Evolutionary conservation across 1,139 yeast species (phyloP).

Genomic region (Nakaseomyces glabratus): DNA sequence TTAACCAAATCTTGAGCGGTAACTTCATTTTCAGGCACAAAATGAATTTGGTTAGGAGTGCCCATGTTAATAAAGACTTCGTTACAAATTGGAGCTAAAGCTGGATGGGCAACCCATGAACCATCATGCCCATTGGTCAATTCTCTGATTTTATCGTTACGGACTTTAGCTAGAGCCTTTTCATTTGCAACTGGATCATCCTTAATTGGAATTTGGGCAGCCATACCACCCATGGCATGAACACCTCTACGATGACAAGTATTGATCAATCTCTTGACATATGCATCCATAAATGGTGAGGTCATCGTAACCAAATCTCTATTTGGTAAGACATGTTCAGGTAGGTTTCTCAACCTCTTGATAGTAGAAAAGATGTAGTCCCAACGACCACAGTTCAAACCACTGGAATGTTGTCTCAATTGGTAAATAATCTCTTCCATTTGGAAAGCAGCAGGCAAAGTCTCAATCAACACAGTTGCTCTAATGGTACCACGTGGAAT

Average conservation of each 20-base stretch:
- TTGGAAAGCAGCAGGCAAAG: conserved; percentile 65
- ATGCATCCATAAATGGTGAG: conserved; percentile 67
- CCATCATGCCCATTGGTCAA: conserved; percentile 74
- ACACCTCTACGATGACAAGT: conserved; percentile 65
- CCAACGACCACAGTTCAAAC: conserved; percentile 72
- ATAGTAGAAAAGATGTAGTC: conserved; percentile 65
- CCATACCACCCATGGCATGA: conserved; percentile 81
- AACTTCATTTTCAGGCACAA: conserved; percentile 36
- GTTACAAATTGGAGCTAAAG: conserved; percentile 66
- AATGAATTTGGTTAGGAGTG: conserved; percentile 69
- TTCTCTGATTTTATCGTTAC: conserved; percentile 63
- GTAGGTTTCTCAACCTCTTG: conserved; percentile 52
- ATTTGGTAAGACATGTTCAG: conserved; percentile 56
- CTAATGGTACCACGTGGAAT: conserved; percentile 62
- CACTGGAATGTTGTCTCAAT: conserved; percentile 57
- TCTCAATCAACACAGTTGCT: conserved; percentile 64
- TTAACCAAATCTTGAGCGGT: conserved; percentile 54
- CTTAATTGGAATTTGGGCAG: conserved; percentile 74
- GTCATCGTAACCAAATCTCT: conserved; percentile 70
- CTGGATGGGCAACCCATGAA: conserved; percentile 85
- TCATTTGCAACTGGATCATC: conserved; percentile 52
- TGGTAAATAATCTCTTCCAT: conserved; percentile 66
- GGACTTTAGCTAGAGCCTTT: conserved; percentile 56
- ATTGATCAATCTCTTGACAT: conserved; percentile 56
- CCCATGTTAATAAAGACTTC: conserved; percentile 71